Percentiles rank a stretch among this genome's conserved stretches.
phyloP scores from a whole-genome alignment of 371 early-diverging fungal species.

The Mucor saturninus region DNA sequence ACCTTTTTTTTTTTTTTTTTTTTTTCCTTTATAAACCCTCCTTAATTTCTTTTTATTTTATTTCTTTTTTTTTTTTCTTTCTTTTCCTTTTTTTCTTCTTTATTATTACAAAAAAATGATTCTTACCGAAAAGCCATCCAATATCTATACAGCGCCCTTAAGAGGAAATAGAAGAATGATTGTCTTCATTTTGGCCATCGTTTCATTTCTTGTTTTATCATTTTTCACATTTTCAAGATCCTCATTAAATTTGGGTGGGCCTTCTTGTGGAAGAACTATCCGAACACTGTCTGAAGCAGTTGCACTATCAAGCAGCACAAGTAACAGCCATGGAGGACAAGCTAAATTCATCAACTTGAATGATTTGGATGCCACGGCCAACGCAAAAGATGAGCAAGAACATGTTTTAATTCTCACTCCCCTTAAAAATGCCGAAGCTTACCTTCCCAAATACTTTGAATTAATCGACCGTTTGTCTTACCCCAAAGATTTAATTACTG shows the following conservation, averaged over 20 bases:
- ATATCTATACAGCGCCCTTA: conserved; percentile 30
- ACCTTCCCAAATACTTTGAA: conserved; percentile 61
- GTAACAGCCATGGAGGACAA: conserved; percentile 8
- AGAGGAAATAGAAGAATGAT: conserved; percentile 42
- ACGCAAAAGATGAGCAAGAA: conserved; percentile 29
- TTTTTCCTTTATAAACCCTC: conserved; percentile 2
- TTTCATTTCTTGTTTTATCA: conserved; percentile 38
- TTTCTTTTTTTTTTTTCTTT: neutral
- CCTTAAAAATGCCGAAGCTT: conserved; percentile 60
- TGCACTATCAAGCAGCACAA: conserved; percentile 25
- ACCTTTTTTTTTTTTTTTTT: neutral
- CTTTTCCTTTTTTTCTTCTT: conserved; percentile 1
- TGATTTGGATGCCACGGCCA: conserved; percentile 31
- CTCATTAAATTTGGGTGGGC: conserved; percentile 25
- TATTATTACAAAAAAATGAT: conserved; percentile 16
- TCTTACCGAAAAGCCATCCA: conserved; percentile 34
- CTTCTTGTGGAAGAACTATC: conserved; percentile 38
- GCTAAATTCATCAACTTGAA: conserved; percentile 36
- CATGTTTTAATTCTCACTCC: conserved; percentile 67
- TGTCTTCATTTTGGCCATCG: conserved; percentile 31
- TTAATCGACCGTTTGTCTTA: conserved; percentile 55
- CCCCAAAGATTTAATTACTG: conserved; percentile 58
- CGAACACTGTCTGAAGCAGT: conserved; percentile 39
- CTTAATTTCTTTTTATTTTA: conserved; percentile 1
- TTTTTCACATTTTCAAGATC: conserved; percentile 39